Base-by-base conservation (phyloP, 371 early-diverging fungal species). In the Mucor saturninus region DNA sequence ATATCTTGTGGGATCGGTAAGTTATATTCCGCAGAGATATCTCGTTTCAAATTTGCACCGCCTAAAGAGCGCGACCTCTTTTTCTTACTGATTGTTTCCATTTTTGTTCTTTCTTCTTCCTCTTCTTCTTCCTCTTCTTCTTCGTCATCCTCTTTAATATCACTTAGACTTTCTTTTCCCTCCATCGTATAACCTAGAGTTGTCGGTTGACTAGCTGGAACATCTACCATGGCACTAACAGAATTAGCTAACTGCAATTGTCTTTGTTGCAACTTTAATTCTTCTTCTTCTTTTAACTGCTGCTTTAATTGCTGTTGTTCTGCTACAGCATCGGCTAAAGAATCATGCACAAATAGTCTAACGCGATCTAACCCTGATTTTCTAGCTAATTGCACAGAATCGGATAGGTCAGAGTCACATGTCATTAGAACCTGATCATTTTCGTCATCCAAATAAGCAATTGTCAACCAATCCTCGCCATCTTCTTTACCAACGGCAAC, bases 361-460 rank as follows among this genome's bases (percentile, higher is more conserved):
- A 96, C 88, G 29, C 93, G 88, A 62, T 83, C 84, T 70, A 85
- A 81, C 28, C 88, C 90, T n/a, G 84, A 77, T 58, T 87, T 83
- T 59, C 80, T 78, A 29, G 96, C 91, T 68, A 93, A 81, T 7
- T 85, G 72, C 0, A 95, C 91, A 11, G 94, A 91, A 64, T 95
- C 94, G 11, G 81, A 71, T 58, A 96, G 69, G 62, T 96, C 96
- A 4, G 84, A 80, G 59, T 91, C 89, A 40, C 83, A 79, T 32
- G 86, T 85, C 73, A 96, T 80, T 62, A 87, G 78, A 8, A 96
- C 90, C 56, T 86, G 76, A 68, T 96, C 96, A 59, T 89, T 86
- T 49, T 96, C 96, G 59, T 95, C 95, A 67, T 96, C 96, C 63
- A 91, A 59, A 72, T 95, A 96, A 5, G 86, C 86, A 39, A 96